Conservation (phyloP, 225 moss, liverwort and hornwort genomes). For the Marchantia paleacea region DNA sequence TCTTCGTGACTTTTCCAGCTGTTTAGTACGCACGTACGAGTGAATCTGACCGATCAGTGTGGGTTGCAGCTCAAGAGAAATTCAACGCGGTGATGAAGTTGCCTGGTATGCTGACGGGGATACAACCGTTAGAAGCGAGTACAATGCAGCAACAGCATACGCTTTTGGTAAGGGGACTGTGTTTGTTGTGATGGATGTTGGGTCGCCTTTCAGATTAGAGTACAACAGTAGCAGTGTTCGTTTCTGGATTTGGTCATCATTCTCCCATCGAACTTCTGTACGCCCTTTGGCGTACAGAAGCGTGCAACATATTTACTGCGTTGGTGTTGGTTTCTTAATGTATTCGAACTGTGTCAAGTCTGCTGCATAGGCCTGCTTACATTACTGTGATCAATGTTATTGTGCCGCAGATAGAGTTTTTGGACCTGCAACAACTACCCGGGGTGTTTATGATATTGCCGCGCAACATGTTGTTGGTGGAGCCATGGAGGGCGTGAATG, state of each 20-base stretch:
- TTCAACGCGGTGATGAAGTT: constrained; percentile 92
- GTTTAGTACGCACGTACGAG: too few relatives aligned
- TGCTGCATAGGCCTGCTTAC: background rate
- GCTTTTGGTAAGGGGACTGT: constrained; percentile 59
- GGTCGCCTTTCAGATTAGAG: background rate
- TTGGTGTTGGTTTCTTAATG: background rate
- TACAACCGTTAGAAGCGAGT: constrained; percentile 85
- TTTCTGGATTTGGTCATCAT: background rate
- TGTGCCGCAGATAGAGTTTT: constrained; percentile 80
- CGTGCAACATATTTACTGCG: background rate
- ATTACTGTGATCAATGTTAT: background rate
- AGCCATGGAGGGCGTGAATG: constrained; percentile 99
- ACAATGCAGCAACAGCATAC: constrained; percentile 78
- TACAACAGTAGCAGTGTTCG: background rate
- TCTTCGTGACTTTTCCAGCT: too few relatives aligned
- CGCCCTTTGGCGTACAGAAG: background rate
- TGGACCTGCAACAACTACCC: constrained; percentile 94
- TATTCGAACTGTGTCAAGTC: background rate
- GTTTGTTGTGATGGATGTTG: background rate
- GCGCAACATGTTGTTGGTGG: constrained; percentile 94
- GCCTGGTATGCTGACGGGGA: constrained; percentile 99
- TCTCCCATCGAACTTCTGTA: background rate
- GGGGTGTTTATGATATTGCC: constrained; percentile 91
- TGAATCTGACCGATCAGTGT: background rate
- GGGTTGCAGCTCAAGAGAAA: constrained; percentile 79